A percentile compares a stretch with the other conserved stretches of the same genome.
Conservation (phyloP, 2,329 filamentous ascomycete genomes). For the Pseudogymnoascus sp. region DNA sequence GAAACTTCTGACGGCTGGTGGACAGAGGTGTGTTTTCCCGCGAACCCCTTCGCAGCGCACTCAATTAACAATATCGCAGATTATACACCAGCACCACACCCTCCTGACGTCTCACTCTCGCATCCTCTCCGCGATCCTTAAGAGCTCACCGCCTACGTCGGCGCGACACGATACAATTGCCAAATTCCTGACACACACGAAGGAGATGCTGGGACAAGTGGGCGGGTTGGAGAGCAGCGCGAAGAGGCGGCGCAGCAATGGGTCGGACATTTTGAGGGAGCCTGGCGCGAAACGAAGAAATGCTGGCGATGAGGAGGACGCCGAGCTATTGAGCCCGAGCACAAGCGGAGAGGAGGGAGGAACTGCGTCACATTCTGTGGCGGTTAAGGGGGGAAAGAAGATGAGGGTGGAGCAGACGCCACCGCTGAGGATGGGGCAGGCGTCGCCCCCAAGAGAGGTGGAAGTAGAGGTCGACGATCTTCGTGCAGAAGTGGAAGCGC, state of each 20-base stretch:
- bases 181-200: not conserved
- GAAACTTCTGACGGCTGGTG: constrained; percentile 5
- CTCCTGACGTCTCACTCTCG: not conserved
- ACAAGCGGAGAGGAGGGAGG: not conserved
- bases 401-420: not conserved
- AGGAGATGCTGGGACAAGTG: constrained; percentile 1
- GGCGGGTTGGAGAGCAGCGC: not conserved
- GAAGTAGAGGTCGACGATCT: constrained; percentile 9
- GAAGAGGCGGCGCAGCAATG: not conserved
- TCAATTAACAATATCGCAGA: not conserved
- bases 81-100: constrained; percentile 2
- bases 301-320: not conserved
- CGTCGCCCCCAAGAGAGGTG: not conserved
- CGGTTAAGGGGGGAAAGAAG: not conserved
- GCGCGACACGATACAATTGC: not conserved
- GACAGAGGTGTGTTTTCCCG: not conserved
- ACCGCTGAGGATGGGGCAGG: not conserved
- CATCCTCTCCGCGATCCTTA: constrained; percentile 6
- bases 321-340: not conserved
- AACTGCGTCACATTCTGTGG: not conserved
- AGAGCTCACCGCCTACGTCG: not conserved
- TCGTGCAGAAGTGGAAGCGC: constrained; percentile 7
- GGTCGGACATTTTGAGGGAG: not conserved
- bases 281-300: not conserved
- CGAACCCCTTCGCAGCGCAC: not conserved